phyloP scores from a whole-genome alignment of 1,284 basidiomycete species.

The Marasmius tenuissimus region DNA sequence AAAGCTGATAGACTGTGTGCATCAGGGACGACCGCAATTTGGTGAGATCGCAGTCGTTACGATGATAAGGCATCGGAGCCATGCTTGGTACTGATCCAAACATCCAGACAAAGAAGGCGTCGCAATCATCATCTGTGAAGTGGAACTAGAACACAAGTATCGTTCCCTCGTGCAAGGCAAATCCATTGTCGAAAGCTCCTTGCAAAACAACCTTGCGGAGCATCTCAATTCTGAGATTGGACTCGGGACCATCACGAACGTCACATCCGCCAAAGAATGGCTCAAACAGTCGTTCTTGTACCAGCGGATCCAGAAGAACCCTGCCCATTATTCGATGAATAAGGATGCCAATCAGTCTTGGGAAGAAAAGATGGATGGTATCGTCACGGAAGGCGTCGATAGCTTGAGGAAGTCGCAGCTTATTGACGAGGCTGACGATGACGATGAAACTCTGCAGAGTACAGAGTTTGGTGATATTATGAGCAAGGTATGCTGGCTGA shows the following conservation, averaged over 20 bases:
- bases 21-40: conserved; percentile 89
- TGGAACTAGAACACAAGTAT: conserved; percentile 73
- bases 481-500: conserved; percentile 64
- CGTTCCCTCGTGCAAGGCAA: conserved; percentile 60
- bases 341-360: conserved; percentile 63
- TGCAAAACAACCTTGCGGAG: conserved; percentile 83
- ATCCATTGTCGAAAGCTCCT: conserved; percentile 80
- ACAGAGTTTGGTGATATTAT: conserved; percentile 83
- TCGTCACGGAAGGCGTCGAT: conserved; percentile 67
- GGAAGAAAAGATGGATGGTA: conserved; percentile 67
- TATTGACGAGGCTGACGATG: conserved; percentile 43
- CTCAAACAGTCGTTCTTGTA: conserved; percentile 80
- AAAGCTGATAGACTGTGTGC: neutral
- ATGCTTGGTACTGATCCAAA: conserved; percentile 8
- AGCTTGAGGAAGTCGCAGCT: conserved; percentile 61
- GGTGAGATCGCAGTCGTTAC: conserved; percentile 43
- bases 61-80: neutral
- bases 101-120: conserved; percentile 70
- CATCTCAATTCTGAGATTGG: conserved; percentile 93
- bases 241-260: conserved; percentile 73
- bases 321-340: conserved; percentile 68
- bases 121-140: conserved; percentile 80
- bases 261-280: conserved; percentile 77
- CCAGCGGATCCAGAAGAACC: conserved; percentile 82
- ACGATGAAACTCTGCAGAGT: conserved; percentile 41